phyloP scores from a whole-genome alignment of 2,329 filamentous ascomycete genomes.

The Fusarium fujikuroi region DNA sequence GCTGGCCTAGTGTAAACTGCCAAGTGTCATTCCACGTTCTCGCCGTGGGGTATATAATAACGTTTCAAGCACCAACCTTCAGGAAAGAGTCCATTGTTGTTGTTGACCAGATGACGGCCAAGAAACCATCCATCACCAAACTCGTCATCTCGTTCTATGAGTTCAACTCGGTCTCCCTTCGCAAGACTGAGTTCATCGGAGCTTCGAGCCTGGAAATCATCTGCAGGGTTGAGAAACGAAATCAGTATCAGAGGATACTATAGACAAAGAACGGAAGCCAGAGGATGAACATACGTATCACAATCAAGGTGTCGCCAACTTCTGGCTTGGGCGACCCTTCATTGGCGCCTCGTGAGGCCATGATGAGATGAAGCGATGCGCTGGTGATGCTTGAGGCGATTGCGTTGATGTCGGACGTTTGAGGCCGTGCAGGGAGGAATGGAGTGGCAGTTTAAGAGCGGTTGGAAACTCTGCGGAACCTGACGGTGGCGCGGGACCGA shows the following conservation, averaged over 20 bases:
- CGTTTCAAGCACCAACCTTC: slow-evolving; percentile 69
- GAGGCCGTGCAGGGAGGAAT: slow-evolving; percentile 36
- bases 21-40: slow-evolving; percentile 38
- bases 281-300: slow-evolving; percentile 70
- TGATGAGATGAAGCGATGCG: slow-evolving; percentile 44
- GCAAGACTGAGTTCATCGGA: slow-evolving; percentile 90
- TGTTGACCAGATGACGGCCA: slow-evolving; percentile 77
- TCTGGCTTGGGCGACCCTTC: slow-evolving; percentile 62
- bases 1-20: slow-evolving; percentile 71
- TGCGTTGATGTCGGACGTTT: slow-evolving; percentile 31
- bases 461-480: slow-evolving; percentile 37
- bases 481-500: slow-evolving; percentile 35
- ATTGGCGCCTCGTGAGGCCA: slow-evolving; percentile 56
- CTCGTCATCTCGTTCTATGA: slow-evolving; percentile 87
- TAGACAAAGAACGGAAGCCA: slow-evolving; percentile 40
- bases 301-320: slow-evolving; percentile 73
- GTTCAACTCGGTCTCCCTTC: slow-evolving; percentile 85
- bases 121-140: slow-evolving; percentile 91
- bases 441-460: slow-evolving; percentile 36
- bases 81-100: slow-evolving; percentile 81
- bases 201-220: slow-evolving; percentile 92
- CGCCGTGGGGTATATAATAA: slow-evolving; percentile 16
- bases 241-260: slow-evolving; percentile 15
- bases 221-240: slow-evolving; percentile 55
- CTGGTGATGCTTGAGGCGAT: slow-evolving; percentile 27